Base-by-base conservation (phyloP, 2,329 filamentous ascomycete genomes). In the Claviceps quebecensis region DNA sequence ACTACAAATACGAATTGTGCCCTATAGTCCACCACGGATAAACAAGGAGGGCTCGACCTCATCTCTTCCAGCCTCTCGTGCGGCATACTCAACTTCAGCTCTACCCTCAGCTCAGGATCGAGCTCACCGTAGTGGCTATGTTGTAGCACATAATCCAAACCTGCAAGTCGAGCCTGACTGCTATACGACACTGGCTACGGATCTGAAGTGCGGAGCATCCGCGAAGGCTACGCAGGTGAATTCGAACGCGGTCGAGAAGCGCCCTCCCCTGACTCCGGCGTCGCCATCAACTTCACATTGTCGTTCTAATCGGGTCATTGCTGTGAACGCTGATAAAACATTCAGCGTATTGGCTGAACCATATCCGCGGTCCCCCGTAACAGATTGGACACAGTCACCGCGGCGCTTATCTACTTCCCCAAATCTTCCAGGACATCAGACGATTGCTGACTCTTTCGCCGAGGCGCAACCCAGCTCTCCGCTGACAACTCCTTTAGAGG, bases 281-380 rank as follows among this genome's bases (percentile, higher is more conserved):
- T 61, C 63, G 34, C 53, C 61, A 22, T 59, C 63, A 11, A 55
- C 64, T 19, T 61, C 63, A 13, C 48, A 48, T 40, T 60, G 61
- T 45, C 64, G 64, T 39, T 45, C 50, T 9, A 60, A 55, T 19
- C 62, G 71, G 54, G 60, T 72, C 34, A 71, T 81, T 53, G 71
- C 69, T 50, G 65, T 81, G 29, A 70, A 80, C 57, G 62, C 75
- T 5, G 74, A 81, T 62, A 78, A 78, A 63, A 81, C 77, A 4
- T 81, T 81, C 57, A 77, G 76, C 16, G 63, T 80, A 52, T 55
- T 71, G 55, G 64, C 63, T 61, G 59, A 72, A 44, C 53, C 60
- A n/a, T 52, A 54, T 38, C 59, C 61, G 11, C 52, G 56, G 13
- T 63, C 61, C 5, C 66, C 63, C 9, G 57, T 58, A 52, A 58